These are phyloP conservation scores for Acarospora socialis DNA, from an alignment of 2,329 filamentous ascomycete genomes.

Conservation along the genomic window DNA sequence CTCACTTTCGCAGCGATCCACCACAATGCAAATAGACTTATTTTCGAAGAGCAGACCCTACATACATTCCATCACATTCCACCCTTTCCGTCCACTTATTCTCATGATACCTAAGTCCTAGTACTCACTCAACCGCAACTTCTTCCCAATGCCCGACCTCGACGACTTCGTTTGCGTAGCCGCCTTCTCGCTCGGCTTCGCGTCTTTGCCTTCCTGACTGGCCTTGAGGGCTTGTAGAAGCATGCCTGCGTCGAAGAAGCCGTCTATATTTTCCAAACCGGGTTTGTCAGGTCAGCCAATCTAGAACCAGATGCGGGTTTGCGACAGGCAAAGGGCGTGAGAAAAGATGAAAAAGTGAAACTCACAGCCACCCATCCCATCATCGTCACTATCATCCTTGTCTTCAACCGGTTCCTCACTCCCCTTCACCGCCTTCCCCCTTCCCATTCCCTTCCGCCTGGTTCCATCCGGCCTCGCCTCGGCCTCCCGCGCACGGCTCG, in stretches of 20 bases:
- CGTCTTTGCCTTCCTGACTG: constrained; percentile 22
- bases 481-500: constrained; percentile 46
- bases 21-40: too few relatives aligned
- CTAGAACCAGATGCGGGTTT: neutral
- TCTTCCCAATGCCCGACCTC: constrained; percentile 37
- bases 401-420: constrained; percentile 49
- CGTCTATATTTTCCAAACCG: constrained; percentile 52
- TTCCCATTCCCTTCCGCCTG: constrained; percentile 38
- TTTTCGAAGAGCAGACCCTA: too few relatives aligned
- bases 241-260: constrained; percentile 96
- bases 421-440: constrained; percentile 57
- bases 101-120: constrained; percentile 12
- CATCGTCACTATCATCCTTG: constrained; percentile 61
- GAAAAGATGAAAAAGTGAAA: constrained; percentile 20
- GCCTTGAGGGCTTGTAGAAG: constrained; percentile 75
- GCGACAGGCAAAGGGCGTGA: constrained; percentile 8
- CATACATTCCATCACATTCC: too few relatives aligned
- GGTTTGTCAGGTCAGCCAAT: constrained; percentile 20
- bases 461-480: constrained; percentile 31
- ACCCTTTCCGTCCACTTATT: too few relatives aligned
- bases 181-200: constrained; percentile 18
- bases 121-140: constrained; percentile 33
- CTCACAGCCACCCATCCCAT: constrained; percentile 88
- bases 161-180: constrained; percentile 22
- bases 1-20: too few relatives aligned